Percentiles rank a stretch among this genome's conserved stretches.
Evolutionary conservation across 371 early-diverging fungal species (phyloP).

Genomic region (Actinomortierella ambigua): DNA sequence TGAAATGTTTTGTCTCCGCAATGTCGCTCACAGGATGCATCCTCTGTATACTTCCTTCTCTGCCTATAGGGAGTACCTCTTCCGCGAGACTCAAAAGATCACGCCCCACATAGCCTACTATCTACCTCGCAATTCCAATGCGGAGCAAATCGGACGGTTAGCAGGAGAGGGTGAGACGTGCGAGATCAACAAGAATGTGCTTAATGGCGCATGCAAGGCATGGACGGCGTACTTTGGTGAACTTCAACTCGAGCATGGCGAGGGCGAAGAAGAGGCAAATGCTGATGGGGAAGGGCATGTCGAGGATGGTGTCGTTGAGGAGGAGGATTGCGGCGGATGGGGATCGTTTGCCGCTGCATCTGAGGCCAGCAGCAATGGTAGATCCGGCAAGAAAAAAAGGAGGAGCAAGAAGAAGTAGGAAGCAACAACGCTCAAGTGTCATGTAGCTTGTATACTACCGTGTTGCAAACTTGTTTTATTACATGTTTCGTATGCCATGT

Average conservation of each 20-base stretch:
- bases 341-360: background rate
- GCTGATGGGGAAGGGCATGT: constrained; percentile 2
- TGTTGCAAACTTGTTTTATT: background rate
- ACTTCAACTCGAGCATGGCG: constrained; percentile 4
- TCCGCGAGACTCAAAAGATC: constrained; percentile 64
- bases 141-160: constrained; percentile 53
- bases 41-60: background rate
- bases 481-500: no score
- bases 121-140: constrained; percentile 83
- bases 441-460: background rate
- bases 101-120: constrained; percentile 82
- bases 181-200: constrained; percentile 35
- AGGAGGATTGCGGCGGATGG: constrained; percentile 9
- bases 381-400: constrained; percentile 8
- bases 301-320: background rate
- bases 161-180: constrained; percentile 20
- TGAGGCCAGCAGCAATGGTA: background rate
- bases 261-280: background rate
- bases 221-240: constrained; percentile 46
- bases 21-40: no score
- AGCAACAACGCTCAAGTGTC: background rate
- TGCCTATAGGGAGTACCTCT: constrained; percentile 57
- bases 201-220: constrained; percentile 37
- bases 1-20: no score
- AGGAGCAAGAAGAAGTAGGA: no score